phyloP scores from a whole-genome alignment of 1,284 basidiomycete genomes.

The Cryptococcus deneoformans region DNA sequence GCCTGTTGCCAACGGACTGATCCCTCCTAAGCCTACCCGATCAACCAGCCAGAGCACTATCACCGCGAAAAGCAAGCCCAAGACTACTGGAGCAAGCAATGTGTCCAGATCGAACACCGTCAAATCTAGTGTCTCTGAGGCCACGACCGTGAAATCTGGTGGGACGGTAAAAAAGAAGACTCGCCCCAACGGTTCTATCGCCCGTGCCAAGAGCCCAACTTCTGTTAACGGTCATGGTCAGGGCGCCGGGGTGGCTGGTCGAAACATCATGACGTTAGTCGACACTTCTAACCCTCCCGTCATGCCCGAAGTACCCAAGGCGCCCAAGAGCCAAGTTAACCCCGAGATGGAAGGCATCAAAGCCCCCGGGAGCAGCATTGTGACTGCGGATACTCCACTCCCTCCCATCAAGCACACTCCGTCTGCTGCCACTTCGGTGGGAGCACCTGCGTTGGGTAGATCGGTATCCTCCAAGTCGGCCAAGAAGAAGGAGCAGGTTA shows the following conservation, averaged over 20 bases:
- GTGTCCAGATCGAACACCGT: constrained; percentile 25
- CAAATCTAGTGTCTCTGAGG: constrained; percentile 25
- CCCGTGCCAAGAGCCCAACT: constrained; percentile 18
- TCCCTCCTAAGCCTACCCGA: constrained; percentile 32
- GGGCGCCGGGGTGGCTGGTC: constrained; percentile 20
- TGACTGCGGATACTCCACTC: constrained; percentile 10
- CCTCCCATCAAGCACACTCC: neutral
- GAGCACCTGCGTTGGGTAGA: constrained; percentile 7
- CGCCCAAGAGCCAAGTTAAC: constrained; percentile 40
- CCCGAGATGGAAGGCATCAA: constrained; percentile 39
- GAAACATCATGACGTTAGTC: constrained; percentile 41
- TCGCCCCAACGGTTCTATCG: constrained; percentile 31
- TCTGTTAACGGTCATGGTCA: constrained; percentile 10
- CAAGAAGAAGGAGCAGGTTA: constrained; percentile 7
- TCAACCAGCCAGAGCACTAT: constrained; percentile 36
- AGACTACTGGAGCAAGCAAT: constrained; percentile 3
- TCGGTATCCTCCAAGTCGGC: constrained; percentile 26
- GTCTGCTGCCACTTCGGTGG: neutral
- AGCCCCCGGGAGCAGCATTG: constrained; percentile 42
- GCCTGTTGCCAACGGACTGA: constrained; percentile 35
- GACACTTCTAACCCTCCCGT: constrained; percentile 28
- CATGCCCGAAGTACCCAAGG: constrained; percentile 49
- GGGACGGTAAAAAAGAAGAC: constrained; percentile 27
- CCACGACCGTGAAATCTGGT: constrained; percentile 14
- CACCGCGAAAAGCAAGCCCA: constrained; percentile 7